Base-by-base conservation (phyloP, 768 basidiomycete species). In the Mycena floridula region DNA sequence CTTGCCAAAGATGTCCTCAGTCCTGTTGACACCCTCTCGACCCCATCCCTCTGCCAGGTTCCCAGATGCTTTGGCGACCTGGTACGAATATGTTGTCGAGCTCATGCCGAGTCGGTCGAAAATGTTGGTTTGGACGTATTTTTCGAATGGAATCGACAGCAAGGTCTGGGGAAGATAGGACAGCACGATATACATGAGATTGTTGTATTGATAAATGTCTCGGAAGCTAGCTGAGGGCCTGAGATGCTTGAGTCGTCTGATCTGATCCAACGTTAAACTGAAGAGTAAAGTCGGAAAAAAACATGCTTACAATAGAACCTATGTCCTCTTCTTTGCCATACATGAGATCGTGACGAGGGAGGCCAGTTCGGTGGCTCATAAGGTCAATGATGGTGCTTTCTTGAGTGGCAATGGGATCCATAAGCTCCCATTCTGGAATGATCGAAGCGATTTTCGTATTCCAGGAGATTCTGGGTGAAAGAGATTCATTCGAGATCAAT, bases 111-210 rank as follows among this genome's bases (percentile, higher is more conserved):
- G 54, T 11, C 55, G 55, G 6, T 56, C 55, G 7, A 65, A 54
- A 16, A 65, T 61, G 30, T 60, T 50, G 20, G 61, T 48, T 36
- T 59, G 55, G 35, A 64, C 62, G 51, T 60, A 65, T n/a, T 51
- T 51, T 8, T 58, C 54, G 37, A 62, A 55, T 5, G 58, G 50
- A 1, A 51, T 50, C 3, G 57, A 56, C 7, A 58, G 49, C 24
- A 63, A 50, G 1, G 44, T 44, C 1, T 61, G 54, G 1, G 59
- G 62, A 16, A 67, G 44, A 40, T 58, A 58, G 0, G 61, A 61
- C 9, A 65, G 40, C 3, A 57, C 38, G 3, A 44, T 49, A 25
- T 65, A 65, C 59, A 59, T 57, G 32, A 55, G 52, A 46, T 62
- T 64, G 47, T 50, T 55, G 48, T 63, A 63, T 37, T 63, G 64